These are phyloP conservation scores for Phytophthora pisi DNA, from an alignment of 352 stramenopile species.

Conservation along the genomic window DNA sequence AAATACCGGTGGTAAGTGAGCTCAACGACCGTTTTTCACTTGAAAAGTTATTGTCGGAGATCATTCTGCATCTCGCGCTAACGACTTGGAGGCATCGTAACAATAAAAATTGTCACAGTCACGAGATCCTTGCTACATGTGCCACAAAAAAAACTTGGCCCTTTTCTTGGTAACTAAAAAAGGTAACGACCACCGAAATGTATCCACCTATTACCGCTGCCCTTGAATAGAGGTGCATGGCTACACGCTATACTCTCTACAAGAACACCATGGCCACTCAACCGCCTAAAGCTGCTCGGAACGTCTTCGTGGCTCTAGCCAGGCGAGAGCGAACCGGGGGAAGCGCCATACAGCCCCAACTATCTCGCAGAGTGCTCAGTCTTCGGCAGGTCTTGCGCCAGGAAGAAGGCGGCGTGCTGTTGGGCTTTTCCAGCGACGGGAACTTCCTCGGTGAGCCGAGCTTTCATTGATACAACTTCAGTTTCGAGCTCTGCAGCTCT, in stretches of 20 bases:
- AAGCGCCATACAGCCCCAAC: background rate
- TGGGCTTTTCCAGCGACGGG: conserved; percentile 77
- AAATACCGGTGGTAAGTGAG: background rate
- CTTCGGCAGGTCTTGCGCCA: conserved; percentile 44
- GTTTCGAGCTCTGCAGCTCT: background rate
- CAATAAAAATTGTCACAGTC: background rate
- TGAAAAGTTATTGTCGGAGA: conserved; percentile 2
- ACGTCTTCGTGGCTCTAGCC: conserved; percentile 15
- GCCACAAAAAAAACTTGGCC: too few relatives aligned
- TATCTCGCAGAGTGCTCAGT: conserved; percentile 18
- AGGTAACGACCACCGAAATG: too few relatives aligned
- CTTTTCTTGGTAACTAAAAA: too few relatives aligned
- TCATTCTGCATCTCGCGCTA: background rate
- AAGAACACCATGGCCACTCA: background rate
- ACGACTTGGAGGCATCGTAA: background rate
- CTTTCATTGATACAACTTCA: background rate
- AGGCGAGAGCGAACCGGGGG: conserved; percentile 17
- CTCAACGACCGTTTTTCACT: background rate
- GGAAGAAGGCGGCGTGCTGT: conserved; percentile 53
- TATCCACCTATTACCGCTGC: background rate
- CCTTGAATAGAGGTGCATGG: background rate
- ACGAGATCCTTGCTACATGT: too few relatives aligned
- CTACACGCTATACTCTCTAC: conserved; percentile 8
- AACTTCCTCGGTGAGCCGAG: conserved; percentile 53
- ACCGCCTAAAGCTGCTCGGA: background rate